Percentiles rank a stretch among this genome's conserved stretches.
Conservation (phyloP, 148 eudicot species). For the Dianthus caryophyllus region DNA sequence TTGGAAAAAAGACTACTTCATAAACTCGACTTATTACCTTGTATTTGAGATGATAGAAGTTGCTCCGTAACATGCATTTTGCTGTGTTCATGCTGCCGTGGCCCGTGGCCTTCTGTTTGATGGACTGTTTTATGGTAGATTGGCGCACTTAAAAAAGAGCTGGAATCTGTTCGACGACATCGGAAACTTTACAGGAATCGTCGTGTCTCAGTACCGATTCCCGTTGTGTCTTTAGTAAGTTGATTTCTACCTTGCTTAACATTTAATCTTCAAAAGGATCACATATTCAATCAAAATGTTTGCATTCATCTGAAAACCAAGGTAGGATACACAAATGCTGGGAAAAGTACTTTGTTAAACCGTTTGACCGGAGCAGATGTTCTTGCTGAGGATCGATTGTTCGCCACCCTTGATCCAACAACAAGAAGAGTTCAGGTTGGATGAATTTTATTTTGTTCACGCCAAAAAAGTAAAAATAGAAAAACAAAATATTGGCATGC, state of each 20-base stretch:
- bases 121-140: conserved; percentile 44
- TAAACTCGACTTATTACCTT: neutral
- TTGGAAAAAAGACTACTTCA: too few relatives aligned
- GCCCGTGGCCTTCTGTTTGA: conserved; percentile 7
- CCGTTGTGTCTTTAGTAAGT: conserved; percentile 90
- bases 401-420: conserved; percentile 98
- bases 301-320: conserved; percentile 20
- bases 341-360: conserved; percentile 94
- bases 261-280: conserved; percentile 1
- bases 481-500: neutral
- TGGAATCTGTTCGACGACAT: conserved; percentile 89
- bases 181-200: conserved; percentile 82
- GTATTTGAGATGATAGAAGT: neutral
- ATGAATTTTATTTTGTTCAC: too few relatives aligned
- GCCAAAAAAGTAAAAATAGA: neutral
- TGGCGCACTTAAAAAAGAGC: conserved; percentile 68
- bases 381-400: conserved; percentile 90
- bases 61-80: conserved; percentile 7
- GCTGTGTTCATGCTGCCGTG: conserved; percentile 4
- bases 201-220: conserved; percentile 79
- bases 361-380: conserved; percentile 88
- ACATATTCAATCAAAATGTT: conserved; percentile 6
- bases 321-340: conserved; percentile 99
- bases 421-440: conserved; percentile 97
- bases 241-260: conserved; percentile 18